A percentile compares a stretch with the other conserved stretches of the same genome.
These are phyloP conservation scores for Pythium rishiriense DNA, from an alignment of 352 stramenopile genomes.

Conservation along the genomic window DNA sequence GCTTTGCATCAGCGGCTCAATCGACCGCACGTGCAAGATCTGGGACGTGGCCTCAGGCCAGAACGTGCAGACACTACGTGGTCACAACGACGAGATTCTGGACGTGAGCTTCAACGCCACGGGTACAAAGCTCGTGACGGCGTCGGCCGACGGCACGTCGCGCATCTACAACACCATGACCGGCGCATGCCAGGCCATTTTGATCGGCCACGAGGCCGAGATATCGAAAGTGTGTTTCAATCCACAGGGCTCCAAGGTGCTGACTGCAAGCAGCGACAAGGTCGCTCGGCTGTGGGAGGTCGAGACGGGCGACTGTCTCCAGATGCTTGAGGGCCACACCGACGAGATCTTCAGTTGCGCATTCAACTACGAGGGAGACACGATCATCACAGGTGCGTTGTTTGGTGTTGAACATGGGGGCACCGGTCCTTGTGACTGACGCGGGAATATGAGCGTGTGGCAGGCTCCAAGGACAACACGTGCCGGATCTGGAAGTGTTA, in stretches of 20 bases:
- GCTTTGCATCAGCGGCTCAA: slow-evolving; percentile 92
- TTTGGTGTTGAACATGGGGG: too few species aligned
- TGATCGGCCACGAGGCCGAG: slow-evolving; percentile 95
- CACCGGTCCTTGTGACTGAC: neutral
- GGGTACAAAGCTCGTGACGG: slow-evolving; percentile 93
- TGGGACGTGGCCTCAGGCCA: slow-evolving; percentile 91
- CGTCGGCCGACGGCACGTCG: slow-evolving; percentile 91
- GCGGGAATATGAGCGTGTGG: neutral
- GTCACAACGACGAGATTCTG: slow-evolving; percentile 96
- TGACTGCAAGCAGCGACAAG: slow-evolving; percentile 95
- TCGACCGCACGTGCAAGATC: slow-evolving; percentile 95
- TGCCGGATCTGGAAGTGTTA: slow-evolving; percentile 86
- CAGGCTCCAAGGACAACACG: slow-evolving; percentile 85
- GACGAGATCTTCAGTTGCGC: slow-evolving; percentile 97
- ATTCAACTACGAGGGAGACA: slow-evolving; percentile 97
- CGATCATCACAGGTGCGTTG: slow-evolving; percentile 93
- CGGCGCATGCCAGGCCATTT: slow-evolving; percentile 92
- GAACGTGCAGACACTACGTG: slow-evolving; percentile 92
- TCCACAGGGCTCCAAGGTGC: slow-evolving; percentile 92
- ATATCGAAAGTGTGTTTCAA: slow-evolving; percentile 97
- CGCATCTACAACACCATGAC: slow-evolving; percentile 97
- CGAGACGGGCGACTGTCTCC: slow-evolving; percentile 92
- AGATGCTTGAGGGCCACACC: slow-evolving; percentile 96
- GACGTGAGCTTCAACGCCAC: slow-evolving; percentile 95
- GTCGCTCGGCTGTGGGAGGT: slow-evolving; percentile 93